Evolutionary conservation across 306 rosid genomes (phyloP).

Genomic region (Geum urbanum): DNA sequence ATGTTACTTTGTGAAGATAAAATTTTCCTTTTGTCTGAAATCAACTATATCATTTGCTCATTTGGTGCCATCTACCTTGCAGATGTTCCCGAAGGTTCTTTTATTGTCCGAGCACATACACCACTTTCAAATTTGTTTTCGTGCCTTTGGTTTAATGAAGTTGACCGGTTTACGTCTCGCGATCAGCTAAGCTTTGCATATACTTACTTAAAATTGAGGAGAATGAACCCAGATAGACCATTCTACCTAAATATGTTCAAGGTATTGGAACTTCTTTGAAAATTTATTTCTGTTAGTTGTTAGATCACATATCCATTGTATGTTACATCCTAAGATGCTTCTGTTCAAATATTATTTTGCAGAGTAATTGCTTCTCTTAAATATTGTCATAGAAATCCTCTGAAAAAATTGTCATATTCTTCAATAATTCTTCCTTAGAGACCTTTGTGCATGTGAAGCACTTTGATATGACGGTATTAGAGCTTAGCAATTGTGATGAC

Average conservation of each 20-base stretch:
- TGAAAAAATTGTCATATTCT: no score
- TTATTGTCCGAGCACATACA: constrained; percentile 87
- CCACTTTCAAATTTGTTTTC: constrained; percentile 91
- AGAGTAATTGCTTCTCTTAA: no score
- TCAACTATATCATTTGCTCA: constrained; percentile 20
- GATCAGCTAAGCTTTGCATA: constrained; percentile 95
- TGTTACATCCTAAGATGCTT: not conserved
- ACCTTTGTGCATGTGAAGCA: not conserved
- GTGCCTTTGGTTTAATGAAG: constrained; percentile 97
- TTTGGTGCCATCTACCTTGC: constrained; percentile 21
- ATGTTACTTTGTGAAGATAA: constrained; percentile 28
- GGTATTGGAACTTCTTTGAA: constrained; percentile 38
- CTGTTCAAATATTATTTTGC: no score
- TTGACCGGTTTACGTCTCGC: constrained; percentile 89
- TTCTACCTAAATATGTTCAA: constrained; percentile 76
- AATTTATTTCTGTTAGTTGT: constrained; percentile 7
- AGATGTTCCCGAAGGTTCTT: constrained; percentile 99
- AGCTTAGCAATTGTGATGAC: not conserved
- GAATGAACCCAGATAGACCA: constrained; percentile 67
- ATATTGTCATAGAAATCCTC: no score
- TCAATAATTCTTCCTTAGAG: not conserved
- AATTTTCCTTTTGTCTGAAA: not conserved
- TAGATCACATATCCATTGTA: constrained; percentile 2
- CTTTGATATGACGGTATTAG: not conserved
- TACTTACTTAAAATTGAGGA: constrained; percentile 75